Evolutionary conservation across 345 rosid genomes (phyloP).

Genomic region (Aurinia saxatilis): DNA sequence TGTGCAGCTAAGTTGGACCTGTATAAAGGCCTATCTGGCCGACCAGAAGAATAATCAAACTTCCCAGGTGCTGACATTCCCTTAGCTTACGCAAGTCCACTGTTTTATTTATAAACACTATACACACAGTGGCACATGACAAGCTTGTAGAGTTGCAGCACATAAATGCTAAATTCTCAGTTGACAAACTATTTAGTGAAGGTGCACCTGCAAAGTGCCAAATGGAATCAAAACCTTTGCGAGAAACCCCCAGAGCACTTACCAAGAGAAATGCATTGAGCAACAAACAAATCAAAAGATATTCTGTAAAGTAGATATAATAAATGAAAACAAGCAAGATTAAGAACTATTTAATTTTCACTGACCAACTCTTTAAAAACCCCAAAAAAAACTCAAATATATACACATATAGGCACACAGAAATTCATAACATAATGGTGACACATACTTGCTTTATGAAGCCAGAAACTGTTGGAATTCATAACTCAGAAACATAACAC

Average conservation of each 20-base stretch:
- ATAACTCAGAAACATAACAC: neutral
- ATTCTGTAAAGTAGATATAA: neutral
- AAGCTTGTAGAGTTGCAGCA: constrained; percentile 37
- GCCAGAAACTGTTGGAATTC: neutral
- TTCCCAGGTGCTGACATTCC: constrained; percentile 82
- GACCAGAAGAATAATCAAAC: constrained; percentile 77
- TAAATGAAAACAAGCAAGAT: neutral
- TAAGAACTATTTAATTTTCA: neutral
- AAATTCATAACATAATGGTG: neutral
- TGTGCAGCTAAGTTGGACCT: constrained; percentile 72
- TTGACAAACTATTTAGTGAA: constrained; percentile 10
- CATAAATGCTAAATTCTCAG: constrained; percentile 46
- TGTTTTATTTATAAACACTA: constrained; percentile 37
- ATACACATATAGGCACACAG: neutral
- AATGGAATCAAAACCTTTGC: constrained; percentile 13
- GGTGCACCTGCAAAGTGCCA: constrained; percentile 44
- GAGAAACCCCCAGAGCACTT: neutral
- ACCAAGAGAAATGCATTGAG: neutral
- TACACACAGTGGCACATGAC: constrained; percentile 62
- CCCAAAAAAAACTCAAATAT: neutral
- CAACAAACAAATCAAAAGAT: neutral
- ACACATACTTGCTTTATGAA: neutral
- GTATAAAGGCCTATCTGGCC: constrained; percentile 74
- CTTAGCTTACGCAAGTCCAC: constrained; percentile 44
- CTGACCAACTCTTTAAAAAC: neutral